A percentile compares a stretch with the other conserved stretches of the same genome.
These are phyloP conservation scores for Nitzschia sp. DNA, from an alignment of 108 stramenopile genomes.

Conservation along the genomic window DNA sequence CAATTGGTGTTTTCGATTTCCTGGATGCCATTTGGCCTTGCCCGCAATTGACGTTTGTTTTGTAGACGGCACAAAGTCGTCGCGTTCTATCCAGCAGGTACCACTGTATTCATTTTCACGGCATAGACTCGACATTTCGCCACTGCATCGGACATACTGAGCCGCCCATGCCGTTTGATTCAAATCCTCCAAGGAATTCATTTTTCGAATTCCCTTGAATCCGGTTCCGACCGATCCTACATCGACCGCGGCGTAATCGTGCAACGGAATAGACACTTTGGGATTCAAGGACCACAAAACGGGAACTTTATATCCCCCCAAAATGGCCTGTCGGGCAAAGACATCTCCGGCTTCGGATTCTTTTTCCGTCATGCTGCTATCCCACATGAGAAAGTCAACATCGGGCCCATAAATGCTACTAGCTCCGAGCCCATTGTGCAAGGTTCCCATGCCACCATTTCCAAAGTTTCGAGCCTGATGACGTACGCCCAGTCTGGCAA, in stretches of 20 bases:
- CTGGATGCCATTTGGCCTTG: conserved; percentile 52
- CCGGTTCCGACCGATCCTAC: conserved; percentile 39
- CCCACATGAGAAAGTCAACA: conserved; percentile 70
- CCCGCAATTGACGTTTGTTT: conserved; percentile 32
- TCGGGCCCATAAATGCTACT: conserved; percentile 61
- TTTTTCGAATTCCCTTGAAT: conserved; percentile 44
- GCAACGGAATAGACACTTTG: conserved; percentile 24
- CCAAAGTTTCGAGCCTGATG: conserved; percentile 61
- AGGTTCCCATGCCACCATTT: conserved; percentile 50
- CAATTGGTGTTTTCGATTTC: conserved; percentile 64
- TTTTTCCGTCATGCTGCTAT: conserved; percentile 54
- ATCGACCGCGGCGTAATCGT: conserved; percentile 55
- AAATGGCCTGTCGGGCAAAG: conserved; percentile 60
- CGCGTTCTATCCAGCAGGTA: conserved; percentile 61
- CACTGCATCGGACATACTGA: conserved; percentile 52
- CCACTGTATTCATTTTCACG: conserved; percentile 44
- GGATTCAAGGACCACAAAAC: conserved; percentile 40
- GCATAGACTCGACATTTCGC: conserved; percentile 32
- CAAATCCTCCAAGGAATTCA: conserved; percentile 30
- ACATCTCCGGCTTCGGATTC: conserved; percentile 38
- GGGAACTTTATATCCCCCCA: conserved; percentile 56
- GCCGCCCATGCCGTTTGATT: conserved; percentile 57
- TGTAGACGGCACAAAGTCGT: conserved; percentile 43
- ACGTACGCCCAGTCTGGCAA: conserved; percentile 55
- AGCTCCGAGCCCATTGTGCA: conserved; percentile 50